phyloP scores from a whole-genome alignment of 208 protist species.

The Leishmania aethiopica region DNA sequence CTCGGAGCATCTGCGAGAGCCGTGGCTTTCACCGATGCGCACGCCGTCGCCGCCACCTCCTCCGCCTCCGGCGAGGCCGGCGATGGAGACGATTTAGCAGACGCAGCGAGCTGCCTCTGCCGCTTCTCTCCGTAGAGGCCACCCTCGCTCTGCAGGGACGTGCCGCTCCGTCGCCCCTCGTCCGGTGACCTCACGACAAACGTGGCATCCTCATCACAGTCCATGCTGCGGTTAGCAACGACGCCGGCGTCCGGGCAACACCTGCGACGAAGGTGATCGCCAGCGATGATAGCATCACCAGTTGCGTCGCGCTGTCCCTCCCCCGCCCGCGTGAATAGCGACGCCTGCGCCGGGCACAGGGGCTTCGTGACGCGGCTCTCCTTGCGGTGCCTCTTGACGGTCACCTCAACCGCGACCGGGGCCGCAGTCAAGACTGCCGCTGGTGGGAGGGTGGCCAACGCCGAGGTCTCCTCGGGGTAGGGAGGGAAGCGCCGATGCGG shows the following conservation, averaged over 20 bases:
- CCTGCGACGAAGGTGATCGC: neutral
- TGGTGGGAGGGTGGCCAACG: neutral
- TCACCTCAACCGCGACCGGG: constrained; percentile 2
- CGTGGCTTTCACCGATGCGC: neutral
- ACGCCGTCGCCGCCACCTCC: neutral
- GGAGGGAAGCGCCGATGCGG: neutral
- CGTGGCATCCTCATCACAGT: neutral
- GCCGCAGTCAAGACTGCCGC: constrained; percentile 3
- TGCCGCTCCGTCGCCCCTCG: neutral
- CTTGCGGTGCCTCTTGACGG: constrained; percentile 3
- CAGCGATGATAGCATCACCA: neutral
- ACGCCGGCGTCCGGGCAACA: neutral
- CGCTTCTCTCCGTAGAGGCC: neutral
- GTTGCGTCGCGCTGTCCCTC: neutral
- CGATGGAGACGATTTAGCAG: constrained; percentile 20
- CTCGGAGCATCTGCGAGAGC: neutral
- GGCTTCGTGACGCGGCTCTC: constrained; percentile 1
- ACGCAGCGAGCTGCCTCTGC: neutral
- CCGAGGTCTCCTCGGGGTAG: neutral
- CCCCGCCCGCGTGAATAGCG: neutral
- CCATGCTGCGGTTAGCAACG: neutral
- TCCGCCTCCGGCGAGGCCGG: constrained; percentile 6
- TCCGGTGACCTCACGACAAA: neutral
- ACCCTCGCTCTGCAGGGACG: neutral
- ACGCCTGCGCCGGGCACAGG: neutral